A percentile compares a stretch with the other conserved stretches of the same genome.
These are phyloP conservation scores for Juglanconis sp. DNA, from an alignment of 2,329 filamentous ascomycete species.

Conservation along the genomic window DNA sequence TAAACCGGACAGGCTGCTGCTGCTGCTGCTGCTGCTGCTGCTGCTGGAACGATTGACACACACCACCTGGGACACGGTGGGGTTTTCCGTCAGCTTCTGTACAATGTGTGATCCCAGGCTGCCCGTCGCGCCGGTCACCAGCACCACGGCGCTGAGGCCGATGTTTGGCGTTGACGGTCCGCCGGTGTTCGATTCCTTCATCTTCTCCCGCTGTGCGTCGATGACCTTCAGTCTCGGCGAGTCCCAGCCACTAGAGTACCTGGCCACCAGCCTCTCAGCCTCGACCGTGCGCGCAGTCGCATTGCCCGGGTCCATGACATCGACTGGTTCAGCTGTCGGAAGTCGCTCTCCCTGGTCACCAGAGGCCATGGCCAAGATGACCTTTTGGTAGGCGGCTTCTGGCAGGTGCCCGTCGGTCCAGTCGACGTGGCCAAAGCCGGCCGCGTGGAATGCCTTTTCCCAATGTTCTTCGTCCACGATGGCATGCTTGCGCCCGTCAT, in stretches of 20 bases:
- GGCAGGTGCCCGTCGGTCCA: no score
- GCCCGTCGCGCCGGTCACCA: constrained; percentile 38
- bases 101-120: constrained; percentile 37
- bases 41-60: constrained; percentile 43
- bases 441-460: no score
- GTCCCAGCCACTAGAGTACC: not conserved
- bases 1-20: no score
- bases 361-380: not conserved
- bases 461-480: not conserved
- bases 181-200: no score
- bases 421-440: no score
- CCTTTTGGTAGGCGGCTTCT: not conserved
- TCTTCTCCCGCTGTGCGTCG: not conserved
- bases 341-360: not conserved
- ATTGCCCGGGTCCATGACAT: not conserved
- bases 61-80: constrained; percentile 30
- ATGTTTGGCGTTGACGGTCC: no score
- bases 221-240: not conserved
- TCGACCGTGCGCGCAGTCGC: not conserved
- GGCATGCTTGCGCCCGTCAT: not conserved
- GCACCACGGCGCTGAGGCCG: no score
- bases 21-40: constrained; percentile 20
- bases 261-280: not conserved
- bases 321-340: not conserved
- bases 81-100: constrained; percentile 23